Base-by-base conservation (phyloP, 495 filamentous ascomycete genomes). In the Trichoderma asperelloides region DNA sequence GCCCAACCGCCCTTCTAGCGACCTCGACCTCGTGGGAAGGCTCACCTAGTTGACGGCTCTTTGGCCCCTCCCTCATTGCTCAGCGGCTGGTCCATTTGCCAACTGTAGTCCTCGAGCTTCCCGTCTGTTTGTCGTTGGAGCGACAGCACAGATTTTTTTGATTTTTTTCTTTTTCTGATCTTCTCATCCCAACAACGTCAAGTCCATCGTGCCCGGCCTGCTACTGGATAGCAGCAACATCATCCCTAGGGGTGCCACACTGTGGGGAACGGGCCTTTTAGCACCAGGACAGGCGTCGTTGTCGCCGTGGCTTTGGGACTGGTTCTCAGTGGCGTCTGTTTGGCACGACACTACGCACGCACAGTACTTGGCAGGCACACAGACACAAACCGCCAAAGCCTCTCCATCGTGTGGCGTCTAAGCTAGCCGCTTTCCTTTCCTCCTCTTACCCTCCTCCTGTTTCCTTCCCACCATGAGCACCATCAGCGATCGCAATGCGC, bases 401-500 rank as follows among this genome's bases (percentile, higher is more conserved):
- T 60, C 23, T 30, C 55, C 25, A 28, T 30, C 27, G 27, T 21
- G 55, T 60, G 55, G 55, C 55, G 55, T 60, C 47, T 60, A 25
- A 30, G 55, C 55, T 60, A 60, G 55, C 68, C 40, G 40, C 68
- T 65, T 60, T 41, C 16, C 39, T 63, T 39, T 45, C 3, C 21
- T 33, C 39, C 33, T 41, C 68, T 55, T 21, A 60, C 47, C 41
- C 39, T 2, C 70, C 64, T 39, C 67, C 63, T n/a, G 47, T 30
- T 41, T 51, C 0, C 68, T 64, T 39, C 41, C 68, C 27, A 65
- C n/a, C 43, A 65, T 65, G 64, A 65, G 64, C 43, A 60, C 55
- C 55, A 39, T 83, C 80, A 81, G 78, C 72, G 77, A 74, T 68
- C 79, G 79, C 73, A 81, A 82, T 82, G 79, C 80, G 74, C 89